Conservation (phyloP, 176 grass and related monocot species). For the Aegilops bicornis region DNA sequence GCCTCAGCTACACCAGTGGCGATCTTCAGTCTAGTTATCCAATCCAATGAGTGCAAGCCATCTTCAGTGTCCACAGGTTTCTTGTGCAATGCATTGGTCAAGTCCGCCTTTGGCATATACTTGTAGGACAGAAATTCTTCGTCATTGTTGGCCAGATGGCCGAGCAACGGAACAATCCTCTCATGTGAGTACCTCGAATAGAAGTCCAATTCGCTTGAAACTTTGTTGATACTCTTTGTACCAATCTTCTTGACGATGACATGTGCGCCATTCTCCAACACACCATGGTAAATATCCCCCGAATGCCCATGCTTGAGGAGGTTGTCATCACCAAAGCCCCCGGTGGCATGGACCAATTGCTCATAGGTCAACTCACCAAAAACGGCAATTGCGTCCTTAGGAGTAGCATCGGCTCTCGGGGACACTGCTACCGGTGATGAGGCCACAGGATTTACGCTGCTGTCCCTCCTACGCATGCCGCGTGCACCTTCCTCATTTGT, state of each 20-base stretch:
- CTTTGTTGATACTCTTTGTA: slow-evolving; percentile 30
- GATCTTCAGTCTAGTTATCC: slow-evolving; percentile 97
- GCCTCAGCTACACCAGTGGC: slow-evolving; percentile 78
- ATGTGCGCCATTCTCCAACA: slow-evolving; percentile 65
- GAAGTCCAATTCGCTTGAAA: slow-evolving; percentile 54
- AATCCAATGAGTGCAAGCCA: slow-evolving; percentile 74
- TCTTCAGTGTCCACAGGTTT: slow-evolving; percentile 45
- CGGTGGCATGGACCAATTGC: slow-evolving; percentile 54
- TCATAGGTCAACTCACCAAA: slow-evolving; percentile 51
- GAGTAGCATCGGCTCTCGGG: slow-evolving; percentile 7
- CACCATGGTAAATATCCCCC: slow-evolving; percentile 71
- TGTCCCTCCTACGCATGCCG: slow-evolving; percentile 42
- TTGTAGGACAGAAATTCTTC: slow-evolving; percentile 75
- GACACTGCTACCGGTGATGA: slow-evolving; percentile 32
- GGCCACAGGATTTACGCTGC: slow-evolving; percentile 43
- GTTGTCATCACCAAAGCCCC: slow-evolving; percentile 50
- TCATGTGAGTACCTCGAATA: slow-evolving; percentile 40
- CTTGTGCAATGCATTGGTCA: slow-evolving; percentile 74
- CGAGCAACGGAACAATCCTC: slow-evolving; percentile 71
- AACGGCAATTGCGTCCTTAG: background rate
- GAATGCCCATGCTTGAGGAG: slow-evolving; percentile 75
- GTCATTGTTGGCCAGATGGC: slow-evolving; percentile 44
- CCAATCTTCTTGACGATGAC: slow-evolving; percentile 70
- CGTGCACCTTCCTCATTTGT: slow-evolving; percentile 35
- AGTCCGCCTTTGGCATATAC: slow-evolving; percentile 73